phyloP scores from a whole-genome alignment of 228 moss, liverwort and hornwort genomes.

The Sphagnum magellanicum region DNA sequence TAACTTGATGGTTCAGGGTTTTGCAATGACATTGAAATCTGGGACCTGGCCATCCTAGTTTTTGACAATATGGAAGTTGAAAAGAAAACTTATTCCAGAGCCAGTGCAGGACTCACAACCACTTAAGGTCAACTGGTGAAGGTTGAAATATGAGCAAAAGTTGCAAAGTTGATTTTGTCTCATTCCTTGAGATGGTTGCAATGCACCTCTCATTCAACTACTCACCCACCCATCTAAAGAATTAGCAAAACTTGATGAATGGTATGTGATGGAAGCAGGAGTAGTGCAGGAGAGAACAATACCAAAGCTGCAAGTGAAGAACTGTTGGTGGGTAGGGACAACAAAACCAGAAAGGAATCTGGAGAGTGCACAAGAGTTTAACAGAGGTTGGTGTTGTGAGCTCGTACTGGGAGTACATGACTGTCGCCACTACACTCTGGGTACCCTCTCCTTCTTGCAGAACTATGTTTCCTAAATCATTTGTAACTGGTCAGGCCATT shows the following conservation, averaged over 20 bases:
- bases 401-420: conserved; percentile 60
- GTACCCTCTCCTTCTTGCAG: conserved; percentile 6
- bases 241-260: neutral
- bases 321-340: conserved; percentile 76
- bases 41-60: too few species aligned
- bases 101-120: too few species aligned
- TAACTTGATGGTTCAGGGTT: neutral
- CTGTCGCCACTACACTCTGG: conserved; percentile 77
- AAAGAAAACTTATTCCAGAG: too few species aligned
- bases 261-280: conserved; percentile 23
- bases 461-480: too few species aligned
- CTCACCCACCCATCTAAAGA: too few species aligned
- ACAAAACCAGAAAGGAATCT: conserved; percentile 39
- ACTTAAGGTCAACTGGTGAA: too few species aligned
- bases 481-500: too few species aligned
- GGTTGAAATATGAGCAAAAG: neutral
- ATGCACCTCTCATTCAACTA: neutral
- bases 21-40: too few species aligned
- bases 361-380: conserved; percentile 55
- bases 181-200: neutral
- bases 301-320: conserved; percentile 41
- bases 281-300: conserved; percentile 55
- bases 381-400: conserved; percentile 38
- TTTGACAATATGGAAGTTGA: too few species aligned
- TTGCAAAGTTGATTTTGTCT: neutral